These are phyloP conservation scores for Trichosporon ovoides DNA, from an alignment of 1,284 basidiomycete genomes.

Conservation along the genomic window DNA sequence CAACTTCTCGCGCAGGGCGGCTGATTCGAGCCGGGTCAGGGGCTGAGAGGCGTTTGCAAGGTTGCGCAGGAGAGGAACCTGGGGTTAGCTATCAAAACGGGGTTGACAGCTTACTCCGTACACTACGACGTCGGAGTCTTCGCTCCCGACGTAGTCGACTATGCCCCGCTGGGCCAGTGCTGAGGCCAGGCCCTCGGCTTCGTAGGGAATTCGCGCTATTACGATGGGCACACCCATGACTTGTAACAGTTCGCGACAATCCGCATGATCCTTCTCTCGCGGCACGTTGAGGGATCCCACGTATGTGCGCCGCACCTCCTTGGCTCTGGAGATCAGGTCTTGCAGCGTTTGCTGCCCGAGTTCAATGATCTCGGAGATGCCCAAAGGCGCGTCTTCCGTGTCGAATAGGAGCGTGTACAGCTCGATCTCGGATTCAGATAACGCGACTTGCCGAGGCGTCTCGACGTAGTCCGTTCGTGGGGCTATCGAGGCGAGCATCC, in stretches of 20 bases:
- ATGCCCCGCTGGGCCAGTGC: conserved; percentile 64
- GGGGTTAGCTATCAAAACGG: conserved; percentile 23
- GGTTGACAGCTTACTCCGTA: conserved; percentile 33
- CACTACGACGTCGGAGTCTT: conserved; percentile 60
- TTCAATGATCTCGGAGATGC: neutral
- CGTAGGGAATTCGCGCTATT: conserved; percentile 61
- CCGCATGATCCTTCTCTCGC: conserved; percentile 31
- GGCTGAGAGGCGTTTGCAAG: conserved; percentile 59
- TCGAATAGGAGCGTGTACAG: conserved; percentile 23
- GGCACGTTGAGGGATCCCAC: conserved; percentile 34
- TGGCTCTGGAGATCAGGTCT: conserved; percentile 17
- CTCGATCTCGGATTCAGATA: conserved; percentile 35
- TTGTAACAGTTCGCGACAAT: conserved; percentile 52
- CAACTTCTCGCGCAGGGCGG: conserved; percentile 58
- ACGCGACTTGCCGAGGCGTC: conserved; percentile 30
- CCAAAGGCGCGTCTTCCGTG: neutral
- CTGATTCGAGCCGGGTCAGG: conserved; percentile 60
- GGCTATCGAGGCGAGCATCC: conserved; percentile 24
- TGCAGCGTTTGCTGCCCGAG: conserved; percentile 13
- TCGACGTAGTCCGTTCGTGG: conserved; percentile 30
- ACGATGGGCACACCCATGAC: conserved; percentile 74
- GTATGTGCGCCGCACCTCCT: conserved; percentile 25
- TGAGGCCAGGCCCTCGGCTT: conserved; percentile 76
- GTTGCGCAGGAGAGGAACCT: conserved; percentile 70
- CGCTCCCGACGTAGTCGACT: conserved; percentile 78